Evolutionary conservation across 2,329 filamentous ascomycete species (phyloP).

Genomic region (Aspergillus candidus): DNA sequence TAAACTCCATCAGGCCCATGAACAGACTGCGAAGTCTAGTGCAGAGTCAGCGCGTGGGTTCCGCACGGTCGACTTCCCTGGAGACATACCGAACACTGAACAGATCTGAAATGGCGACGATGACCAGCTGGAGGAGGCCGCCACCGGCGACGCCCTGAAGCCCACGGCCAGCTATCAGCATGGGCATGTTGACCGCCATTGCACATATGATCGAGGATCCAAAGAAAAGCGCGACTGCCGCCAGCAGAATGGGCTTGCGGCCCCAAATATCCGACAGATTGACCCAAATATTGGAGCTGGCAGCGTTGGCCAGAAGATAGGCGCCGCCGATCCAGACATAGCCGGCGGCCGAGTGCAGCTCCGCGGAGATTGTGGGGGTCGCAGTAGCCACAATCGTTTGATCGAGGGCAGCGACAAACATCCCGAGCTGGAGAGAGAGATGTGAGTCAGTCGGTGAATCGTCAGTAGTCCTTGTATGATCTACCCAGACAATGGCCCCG

Average conservation of each 20-base stretch:
- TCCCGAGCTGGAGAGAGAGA: conserved; percentile 9
- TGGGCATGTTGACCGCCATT: conserved; percentile 41
- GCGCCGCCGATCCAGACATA: conserved; percentile 75
- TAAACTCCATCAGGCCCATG: conserved; percentile 47
- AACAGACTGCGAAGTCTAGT: conserved; percentile 43
- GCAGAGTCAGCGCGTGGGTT: background rate
- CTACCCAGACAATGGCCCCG: too few species aligned
- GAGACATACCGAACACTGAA: conserved; percentile 43
- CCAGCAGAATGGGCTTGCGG: conserved; percentile 45
- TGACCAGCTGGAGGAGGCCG: conserved; percentile 48
- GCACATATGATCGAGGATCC: conserved; percentile 47
- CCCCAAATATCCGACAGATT: conserved; percentile 36
- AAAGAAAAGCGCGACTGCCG: conserved; percentile 46
- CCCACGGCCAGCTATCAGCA: conserved; percentile 49
- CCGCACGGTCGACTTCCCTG: background rate
- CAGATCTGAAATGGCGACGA: conserved; percentile 51
- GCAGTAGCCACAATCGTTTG: conserved; percentile 57
- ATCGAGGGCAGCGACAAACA: conserved; percentile 30
- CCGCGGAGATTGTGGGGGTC: conserved; percentile 53
- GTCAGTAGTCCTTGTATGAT: too few species aligned
- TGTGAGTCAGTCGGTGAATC: background rate
- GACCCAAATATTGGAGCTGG: conserved; percentile 65
- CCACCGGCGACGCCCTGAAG: conserved; percentile 52
- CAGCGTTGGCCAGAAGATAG: conserved; percentile 64
- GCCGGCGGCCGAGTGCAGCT: conserved; percentile 61